A percentile compares a stretch with the other conserved stretches of the same genome.
phyloP scores from a whole-genome alignment of 1,139 yeast genomes.

The Diutina neorugosa region DNA sequence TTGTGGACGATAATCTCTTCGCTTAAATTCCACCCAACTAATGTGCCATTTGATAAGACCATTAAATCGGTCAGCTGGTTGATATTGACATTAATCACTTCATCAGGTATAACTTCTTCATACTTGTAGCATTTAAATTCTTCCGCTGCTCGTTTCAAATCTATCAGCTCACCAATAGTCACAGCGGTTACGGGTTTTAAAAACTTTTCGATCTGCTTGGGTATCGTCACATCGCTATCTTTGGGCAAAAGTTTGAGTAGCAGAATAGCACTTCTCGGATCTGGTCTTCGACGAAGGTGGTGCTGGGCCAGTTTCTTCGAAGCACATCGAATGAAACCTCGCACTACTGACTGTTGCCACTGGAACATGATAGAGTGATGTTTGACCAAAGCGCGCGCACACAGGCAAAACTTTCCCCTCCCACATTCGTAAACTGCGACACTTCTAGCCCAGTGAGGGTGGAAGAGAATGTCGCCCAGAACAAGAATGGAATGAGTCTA shows the following conservation, averaged over 20 bases:
- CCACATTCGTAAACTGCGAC: too few species aligned
- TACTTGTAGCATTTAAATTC: slow-evolving; percentile 11
- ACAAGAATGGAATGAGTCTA: too few species aligned
- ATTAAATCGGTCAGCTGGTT: slow-evolving; percentile 14
- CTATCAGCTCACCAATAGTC: slow-evolving; percentile 60
- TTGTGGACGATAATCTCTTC: slow-evolving; percentile 20
- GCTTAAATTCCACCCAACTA: slow-evolving; percentile 71
- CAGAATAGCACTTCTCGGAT: not conserved
- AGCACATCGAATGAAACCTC: not conserved
- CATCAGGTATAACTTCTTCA: slow-evolving; percentile 22
- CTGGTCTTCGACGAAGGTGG: not conserved
- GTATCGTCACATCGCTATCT: slow-evolving; percentile 12
- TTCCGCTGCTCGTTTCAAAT: slow-evolving; percentile 30
- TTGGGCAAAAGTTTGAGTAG: slow-evolving; percentile 13
- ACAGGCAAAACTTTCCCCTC: too few species aligned
- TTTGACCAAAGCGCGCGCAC: not conserved
- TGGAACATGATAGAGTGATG: not conserved
- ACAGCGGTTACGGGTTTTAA: slow-evolving; percentile 39
- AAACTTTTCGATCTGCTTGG: slow-evolving; percentile 17
- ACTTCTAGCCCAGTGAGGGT: too few species aligned
- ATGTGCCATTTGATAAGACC: slow-evolving; percentile 58
- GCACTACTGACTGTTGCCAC: not conserved
- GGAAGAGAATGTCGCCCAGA: too few species aligned
- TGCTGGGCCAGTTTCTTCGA: not conserved
- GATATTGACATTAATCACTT: not conserved